Evolutionary conservation across 148 eudicot species (phyloP), one percentile per base, ranked within the genome.

Genomic region (Vaccinium corymbosum): DNA sequence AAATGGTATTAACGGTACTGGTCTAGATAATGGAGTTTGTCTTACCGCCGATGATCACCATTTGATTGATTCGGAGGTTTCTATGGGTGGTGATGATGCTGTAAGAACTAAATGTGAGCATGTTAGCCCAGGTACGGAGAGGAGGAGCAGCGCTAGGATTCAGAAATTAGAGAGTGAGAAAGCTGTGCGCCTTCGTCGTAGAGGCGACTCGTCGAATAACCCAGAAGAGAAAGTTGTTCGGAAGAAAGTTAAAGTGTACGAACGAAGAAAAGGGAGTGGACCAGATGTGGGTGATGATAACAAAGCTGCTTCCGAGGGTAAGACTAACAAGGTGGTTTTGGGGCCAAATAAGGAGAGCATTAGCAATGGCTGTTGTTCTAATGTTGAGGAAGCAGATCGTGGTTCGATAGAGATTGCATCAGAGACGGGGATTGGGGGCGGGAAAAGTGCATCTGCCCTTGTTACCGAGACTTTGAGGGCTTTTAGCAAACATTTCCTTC

Each of bases 401-500:
- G 90, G 91, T 3, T 48, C 87, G 48, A 76, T 83, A 68, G 78
- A 85, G n/a, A 88, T 75, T 76, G 48, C 56, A 19, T 35, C 50
- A 22, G 78, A 71, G 29, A 51, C 72, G 17, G 85, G 80, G 8
- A 7, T 1, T 62, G 85, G 17, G 14, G 84, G 81, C 22, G 94
- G 85, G 64, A 91, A 84, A 59, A 91, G 92, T 74, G 90, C 80
- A 4, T 82, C 82, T 56, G 86, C 92, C 2, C 86, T 68, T 55
- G 99, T 92, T 0, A 93, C 89, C 4, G 93, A 91, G 70, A 89
- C 94, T 0, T 81, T 94, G 0, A 85, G 97, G 83, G 57, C 53
- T 0, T 93, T 94, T 78, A 93, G 92, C 86, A 92, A 84, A n/a
- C 68, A 91, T 10, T 96, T 91, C 46, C 91, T 96, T 22, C 94